phyloP scores from a whole-genome alignment of 2,329 filamentous ascomycete genomes.

The Trichoderma atroviride region DNA sequence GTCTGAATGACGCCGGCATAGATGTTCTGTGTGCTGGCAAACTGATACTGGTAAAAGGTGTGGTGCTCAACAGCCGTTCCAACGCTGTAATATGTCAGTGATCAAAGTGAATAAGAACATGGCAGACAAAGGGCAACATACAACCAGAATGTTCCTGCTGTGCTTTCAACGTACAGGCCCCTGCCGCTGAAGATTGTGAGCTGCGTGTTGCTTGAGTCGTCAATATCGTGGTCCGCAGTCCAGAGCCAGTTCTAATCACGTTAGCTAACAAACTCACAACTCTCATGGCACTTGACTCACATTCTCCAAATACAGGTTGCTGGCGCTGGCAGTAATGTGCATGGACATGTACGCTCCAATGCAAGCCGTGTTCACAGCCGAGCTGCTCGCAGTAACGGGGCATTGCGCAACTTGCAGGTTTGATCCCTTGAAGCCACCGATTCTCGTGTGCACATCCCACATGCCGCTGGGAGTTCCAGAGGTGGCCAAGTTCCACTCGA shows the following conservation, averaged over 20 bases:
- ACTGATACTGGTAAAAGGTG: constrained; percentile 53
- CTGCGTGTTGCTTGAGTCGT: constrained; percentile 23
- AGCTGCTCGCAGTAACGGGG: constrained; percentile 2
- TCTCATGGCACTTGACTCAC: not conserved
- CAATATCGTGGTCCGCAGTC: constrained; percentile 18
- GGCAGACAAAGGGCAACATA: not conserved
- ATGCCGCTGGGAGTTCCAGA: constrained; percentile 14
- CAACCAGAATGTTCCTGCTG: constrained; percentile 16
- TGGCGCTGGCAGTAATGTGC: constrained; percentile 11
- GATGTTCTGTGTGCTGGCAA: constrained; percentile 50
- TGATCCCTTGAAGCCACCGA: constrained; percentile 16
- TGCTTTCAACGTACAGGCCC: constrained; percentile 40
- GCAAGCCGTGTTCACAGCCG: constrained; percentile 3
- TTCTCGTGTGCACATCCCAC: constrained; percentile 17
- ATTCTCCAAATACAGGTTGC: constrained; percentile 16
- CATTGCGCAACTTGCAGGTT: constrained; percentile 18
- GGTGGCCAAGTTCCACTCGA: constrained; percentile 10
- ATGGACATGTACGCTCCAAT: constrained; percentile 15
- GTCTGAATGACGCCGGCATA: constrained; percentile 67
- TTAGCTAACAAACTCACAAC: not conserved
- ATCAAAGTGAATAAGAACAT: not conserved
- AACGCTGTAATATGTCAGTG: constrained; percentile 32
- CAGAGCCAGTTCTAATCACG: constrained; percentile 8
- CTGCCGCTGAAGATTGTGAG: constrained; percentile 42
- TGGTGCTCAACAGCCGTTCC: constrained; percentile 46